A percentile compares a stretch with the other conserved stretches of the same genome.
Evolutionary conservation across 768 basidiomycete species (phyloP).

Genomic region (Suillus sp.): DNA sequence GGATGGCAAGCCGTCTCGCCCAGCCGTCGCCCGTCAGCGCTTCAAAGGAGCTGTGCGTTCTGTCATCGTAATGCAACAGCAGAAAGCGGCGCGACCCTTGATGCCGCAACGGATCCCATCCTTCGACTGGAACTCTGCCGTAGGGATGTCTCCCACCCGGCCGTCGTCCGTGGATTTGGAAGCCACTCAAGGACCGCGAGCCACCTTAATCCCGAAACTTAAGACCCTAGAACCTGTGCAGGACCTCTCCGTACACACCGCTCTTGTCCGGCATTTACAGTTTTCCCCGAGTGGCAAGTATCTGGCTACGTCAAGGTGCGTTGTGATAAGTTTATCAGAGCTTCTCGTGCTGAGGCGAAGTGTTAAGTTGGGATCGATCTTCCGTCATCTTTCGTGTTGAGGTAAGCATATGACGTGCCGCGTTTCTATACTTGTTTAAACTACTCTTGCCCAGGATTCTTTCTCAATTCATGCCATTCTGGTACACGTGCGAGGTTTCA

Average conservation of each 20-base stretch:
- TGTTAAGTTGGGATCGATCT: slow-evolving; percentile 50
- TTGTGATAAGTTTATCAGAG: slow-evolving; percentile 7
- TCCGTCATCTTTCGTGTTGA: slow-evolving; percentile 52
- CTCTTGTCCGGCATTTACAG: slow-evolving; percentile 54
- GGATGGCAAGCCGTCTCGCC: slow-evolving; percentile 26
- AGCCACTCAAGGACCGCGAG: slow-evolving; percentile 43
- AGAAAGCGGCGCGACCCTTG: slow-evolving; percentile 34
- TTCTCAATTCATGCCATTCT: slow-evolving; percentile 48
- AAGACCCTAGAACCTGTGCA: slow-evolving; percentile 43
- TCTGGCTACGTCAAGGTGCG: slow-evolving; percentile 53
- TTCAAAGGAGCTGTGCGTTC: slow-evolving; percentile 47
- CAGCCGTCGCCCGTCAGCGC: slow-evolving; percentile 34
- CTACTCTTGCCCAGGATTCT: slow-evolving; percentile 37
- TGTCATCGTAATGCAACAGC: slow-evolving; percentile 44
- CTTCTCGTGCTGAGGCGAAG: slow-evolving; percentile 4
- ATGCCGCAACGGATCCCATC: slow-evolving; percentile 7
- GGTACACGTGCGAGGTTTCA: slow-evolving; percentile 54
- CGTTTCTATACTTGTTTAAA: slow-evolving; percentile 13
- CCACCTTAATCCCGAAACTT: slow-evolving; percentile 42
- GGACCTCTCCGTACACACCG: slow-evolving; percentile 48
- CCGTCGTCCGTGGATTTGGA: slow-evolving; percentile 27
- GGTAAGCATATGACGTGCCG: slow-evolving; percentile 31
- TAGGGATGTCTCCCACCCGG: slow-evolving; percentile 8
- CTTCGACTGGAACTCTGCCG: not conserved
- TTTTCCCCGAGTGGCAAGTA: slow-evolving; percentile 58